A percentile compares a stretch with the other conserved stretches of the same genome.
phyloP scores from a whole-genome alignment of 371 early-diverging fungal genomes.

The Mortierella sp. region DNA sequence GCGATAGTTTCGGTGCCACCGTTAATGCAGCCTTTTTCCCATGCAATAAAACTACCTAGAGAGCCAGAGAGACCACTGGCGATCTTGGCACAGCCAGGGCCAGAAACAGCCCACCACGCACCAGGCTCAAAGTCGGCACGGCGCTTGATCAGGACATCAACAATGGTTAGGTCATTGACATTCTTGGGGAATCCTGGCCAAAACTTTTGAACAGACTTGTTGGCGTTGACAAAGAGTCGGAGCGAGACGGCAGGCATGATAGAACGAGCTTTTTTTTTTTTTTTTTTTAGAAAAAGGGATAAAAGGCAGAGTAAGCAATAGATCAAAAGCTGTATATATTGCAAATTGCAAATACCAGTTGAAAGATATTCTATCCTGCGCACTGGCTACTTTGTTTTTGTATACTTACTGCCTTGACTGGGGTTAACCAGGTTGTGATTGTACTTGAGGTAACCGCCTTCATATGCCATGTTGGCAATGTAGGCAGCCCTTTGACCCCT shows the following conservation, averaged over 20 bases:
- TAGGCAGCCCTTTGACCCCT: constrained; percentile 54
- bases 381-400: neutral
- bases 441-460: constrained; percentile 40
- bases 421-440: constrained; percentile 31
- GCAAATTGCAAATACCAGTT: too few relatives aligned
- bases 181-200: constrained; percentile 27
- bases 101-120: constrained; percentile 50
- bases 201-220: constrained; percentile 24
- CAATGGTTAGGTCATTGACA: constrained; percentile 13
- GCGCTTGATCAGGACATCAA: constrained; percentile 41
- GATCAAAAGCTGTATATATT: neutral
- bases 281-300: neutral
- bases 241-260: constrained; percentile 41
- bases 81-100: constrained; percentile 25
- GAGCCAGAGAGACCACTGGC: constrained; percentile 20
- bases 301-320: neutral
- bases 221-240: constrained; percentile 30
- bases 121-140: constrained; percentile 47
- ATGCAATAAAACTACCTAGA: constrained; percentile 13
- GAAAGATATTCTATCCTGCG: neutral
- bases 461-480: constrained; percentile 48
- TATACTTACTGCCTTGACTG: constrained; percentile 48
- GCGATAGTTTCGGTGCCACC: constrained; percentile 34
- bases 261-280: constrained; percentile 30
- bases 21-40: constrained; percentile 46